Evolutionary conservation across 257 asterid species (phyloP).

Genomic region (Coffea eugenioides): DNA sequence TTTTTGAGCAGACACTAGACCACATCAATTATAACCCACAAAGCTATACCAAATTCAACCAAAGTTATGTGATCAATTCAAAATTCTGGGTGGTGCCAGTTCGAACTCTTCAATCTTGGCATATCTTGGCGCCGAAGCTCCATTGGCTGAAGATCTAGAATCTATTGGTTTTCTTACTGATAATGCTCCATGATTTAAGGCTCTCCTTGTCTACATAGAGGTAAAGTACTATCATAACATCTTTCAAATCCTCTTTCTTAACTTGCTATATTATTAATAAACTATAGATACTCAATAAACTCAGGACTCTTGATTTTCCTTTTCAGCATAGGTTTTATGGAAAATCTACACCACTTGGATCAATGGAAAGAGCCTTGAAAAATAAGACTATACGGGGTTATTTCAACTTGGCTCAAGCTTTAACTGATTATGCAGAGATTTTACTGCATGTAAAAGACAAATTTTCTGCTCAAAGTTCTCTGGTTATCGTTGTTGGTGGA

Average conservation of each 20-base stretch:
- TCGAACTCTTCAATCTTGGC: conserved; percentile 56
- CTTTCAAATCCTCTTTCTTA: not conserved
- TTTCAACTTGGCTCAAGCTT: conserved; percentile 79
- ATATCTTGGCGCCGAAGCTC: conserved; percentile 63
- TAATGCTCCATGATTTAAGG: conserved; percentile 59
- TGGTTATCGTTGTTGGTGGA: conserved; percentile 69
- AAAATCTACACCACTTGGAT: conserved; percentile 55
- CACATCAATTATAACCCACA: conserved; percentile 68
- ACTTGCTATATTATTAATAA: too few species aligned
- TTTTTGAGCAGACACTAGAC: conserved; percentile 67
- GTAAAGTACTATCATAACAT: conserved; percentile 22
- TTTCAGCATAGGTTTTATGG: conserved; percentile 77
- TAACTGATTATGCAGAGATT: conserved; percentile 76
- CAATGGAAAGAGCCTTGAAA: conserved; percentile 40
- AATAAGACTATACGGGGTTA: conserved; percentile 53
- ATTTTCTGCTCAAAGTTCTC: conserved; percentile 51
- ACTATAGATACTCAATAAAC: not conserved
- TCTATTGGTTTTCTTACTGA: conserved; percentile 43
- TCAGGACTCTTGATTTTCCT: too few species aligned
- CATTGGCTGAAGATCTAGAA: conserved; percentile 38
- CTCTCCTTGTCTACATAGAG: conserved; percentile 73
- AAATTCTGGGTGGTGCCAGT: conserved; percentile 50
- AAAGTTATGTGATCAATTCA: conserved; percentile 45
- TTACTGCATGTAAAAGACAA: conserved; percentile 45
- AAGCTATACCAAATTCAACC: conserved; percentile 56